Evolutionary conservation across 2,329 filamentous ascomycete genomes (phyloP).

Genomic region (Madurella fahalii): DNA sequence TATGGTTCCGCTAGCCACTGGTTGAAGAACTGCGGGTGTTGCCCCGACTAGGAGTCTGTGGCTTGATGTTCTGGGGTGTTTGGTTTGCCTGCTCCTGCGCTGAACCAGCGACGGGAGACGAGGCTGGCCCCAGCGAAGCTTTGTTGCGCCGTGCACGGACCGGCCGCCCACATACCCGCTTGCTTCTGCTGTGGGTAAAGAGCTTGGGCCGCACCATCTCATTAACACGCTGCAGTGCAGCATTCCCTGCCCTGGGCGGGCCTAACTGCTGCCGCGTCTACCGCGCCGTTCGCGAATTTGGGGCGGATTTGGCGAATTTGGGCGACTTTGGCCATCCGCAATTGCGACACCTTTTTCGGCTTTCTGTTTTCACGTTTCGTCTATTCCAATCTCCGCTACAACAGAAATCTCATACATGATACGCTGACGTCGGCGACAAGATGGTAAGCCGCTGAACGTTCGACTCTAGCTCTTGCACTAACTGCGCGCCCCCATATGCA

Average conservation of each 20-base stretch:
- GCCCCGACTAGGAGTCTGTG: too few relatives aligned
- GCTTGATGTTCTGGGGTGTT: too few relatives aligned
- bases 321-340: too few relatives aligned
- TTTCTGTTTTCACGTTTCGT: too few relatives aligned
- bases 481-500: constrained; percentile 26
- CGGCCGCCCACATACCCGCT: neutral
- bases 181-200: too few relatives aligned
- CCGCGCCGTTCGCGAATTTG: neutral
- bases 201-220: neutral
- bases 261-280: neutral
- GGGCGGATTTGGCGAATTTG: neutral
- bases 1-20: too few relatives aligned
- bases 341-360: too few relatives aligned
- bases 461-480: neutral
- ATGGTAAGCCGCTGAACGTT: neutral
- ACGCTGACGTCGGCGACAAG: neutral
- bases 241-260: neutral
- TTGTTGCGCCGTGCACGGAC: neutral
- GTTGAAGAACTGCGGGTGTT: too few relatives aligned
- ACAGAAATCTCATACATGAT: neutral
- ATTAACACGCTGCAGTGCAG: neutral
- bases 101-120: too few relatives aligned
- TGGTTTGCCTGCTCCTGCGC: too few relatives aligned
- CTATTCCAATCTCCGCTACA: too few relatives aligned
- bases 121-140: too few relatives aligned